A percentile compares a stretch with the other conserved stretches of the same genome.
phyloP scores from a whole-genome alignment of 179 eudicot genomes.

The Beta macrorhiza region DNA sequence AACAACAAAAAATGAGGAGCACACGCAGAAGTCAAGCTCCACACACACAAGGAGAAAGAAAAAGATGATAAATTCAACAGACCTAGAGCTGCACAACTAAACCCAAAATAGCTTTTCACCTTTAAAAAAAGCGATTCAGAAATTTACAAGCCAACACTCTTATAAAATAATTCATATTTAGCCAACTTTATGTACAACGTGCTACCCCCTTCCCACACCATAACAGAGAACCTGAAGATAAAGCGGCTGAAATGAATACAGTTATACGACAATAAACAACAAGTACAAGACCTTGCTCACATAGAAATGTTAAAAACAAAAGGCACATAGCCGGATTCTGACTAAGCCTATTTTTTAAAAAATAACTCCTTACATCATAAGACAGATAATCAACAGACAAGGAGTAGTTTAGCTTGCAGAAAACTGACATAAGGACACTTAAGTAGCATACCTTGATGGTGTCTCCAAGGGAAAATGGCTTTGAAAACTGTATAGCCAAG shows the following conservation, averaged over 20 bases:
- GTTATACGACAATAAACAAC: neutral
- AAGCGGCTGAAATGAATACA: slow-evolving; percentile 10
- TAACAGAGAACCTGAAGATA: neutral
- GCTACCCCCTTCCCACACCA: neutral
- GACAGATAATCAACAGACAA: neutral
- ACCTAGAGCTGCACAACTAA: neutral
- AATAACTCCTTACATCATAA: neutral
- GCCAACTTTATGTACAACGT: neutral
- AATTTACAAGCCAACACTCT: slow-evolving; percentile 13
- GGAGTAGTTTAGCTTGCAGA: neutral
- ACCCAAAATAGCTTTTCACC: neutral
- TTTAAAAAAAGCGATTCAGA: neutral
- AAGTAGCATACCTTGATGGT: slow-evolving; percentile 67
- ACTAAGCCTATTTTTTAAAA: neutral
- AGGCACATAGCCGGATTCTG: neutral
- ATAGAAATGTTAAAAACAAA: neutral
- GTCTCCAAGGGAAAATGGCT: slow-evolving; percentile 90
- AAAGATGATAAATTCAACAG: neutral
- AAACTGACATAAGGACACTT: neutral
- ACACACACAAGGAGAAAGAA: neutral
- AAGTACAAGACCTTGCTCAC: neutral
- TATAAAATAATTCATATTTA: neutral
- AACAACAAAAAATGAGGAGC: slow-evolving; percentile 9
- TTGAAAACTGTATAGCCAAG: slow-evolving; percentile 73
- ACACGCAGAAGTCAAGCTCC: slow-evolving; percentile 2